Evolutionary conservation across 768 basidiomycete genomes (phyloP), one percentile per base, ranked within the genome.

Genomic region (Filobasidium floriforme): DNA sequence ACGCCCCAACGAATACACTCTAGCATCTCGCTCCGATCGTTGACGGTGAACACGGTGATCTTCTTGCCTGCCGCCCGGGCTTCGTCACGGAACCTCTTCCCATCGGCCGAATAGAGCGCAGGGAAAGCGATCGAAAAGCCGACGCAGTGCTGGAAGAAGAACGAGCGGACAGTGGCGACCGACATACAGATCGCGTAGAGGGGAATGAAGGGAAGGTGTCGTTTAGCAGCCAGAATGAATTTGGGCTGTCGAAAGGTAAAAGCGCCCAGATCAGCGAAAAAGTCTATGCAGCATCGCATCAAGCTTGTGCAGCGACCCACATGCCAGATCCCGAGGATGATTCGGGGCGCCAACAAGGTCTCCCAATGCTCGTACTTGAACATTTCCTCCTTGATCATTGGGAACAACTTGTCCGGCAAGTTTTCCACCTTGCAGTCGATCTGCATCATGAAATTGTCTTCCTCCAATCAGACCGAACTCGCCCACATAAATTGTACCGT

Each of bases 41-140:
- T 99, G 29, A 98, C 94, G 0, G 96, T 99, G 96, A 93, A 97
- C 2, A 92, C 90, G 84, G 93, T 88, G 64, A 98, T 71, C 70
- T 83, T 83, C 83, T 96, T 96, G 22, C 88, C 88, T 0, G 85
- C 68, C 41, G 41, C 15, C 70, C 72, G 1, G 61, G 85, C 18
- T 75, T 92, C 88, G 55, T 81, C 79, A 63, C 87, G 75, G 80
- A 79, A 93, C 84, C 79, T 83, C 67, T 84, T 82, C 1, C 94
- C 94, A 67, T 90, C 89, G 1, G 80, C 77, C 1, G 85, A 86
- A 10, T 87, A 85, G 49, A 98, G 80, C 7, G 85, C 79, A 0
- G 81, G 83, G 79, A 93, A 98, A 46, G 83, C 80, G 75, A 99
- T 86, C 19, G 89, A 90, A 79, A 98, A 96, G 57, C 87, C 87